Base-by-base conservation (phyloP, 306 rosid species). In the Gastrolobium bilobum region DNA sequence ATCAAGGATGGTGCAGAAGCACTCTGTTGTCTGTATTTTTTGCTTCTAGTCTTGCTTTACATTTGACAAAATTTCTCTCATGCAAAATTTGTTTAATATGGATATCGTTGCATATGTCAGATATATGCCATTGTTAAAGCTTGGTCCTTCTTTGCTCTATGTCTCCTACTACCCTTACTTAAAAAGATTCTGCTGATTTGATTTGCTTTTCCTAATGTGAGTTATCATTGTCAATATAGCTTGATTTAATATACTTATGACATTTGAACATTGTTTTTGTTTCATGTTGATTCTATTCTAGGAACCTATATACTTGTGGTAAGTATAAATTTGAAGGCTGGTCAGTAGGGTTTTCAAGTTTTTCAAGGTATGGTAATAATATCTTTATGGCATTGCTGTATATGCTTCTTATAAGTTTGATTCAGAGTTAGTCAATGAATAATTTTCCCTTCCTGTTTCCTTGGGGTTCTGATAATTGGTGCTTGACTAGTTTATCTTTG, bases 291-390 rank as follows among this genome's bases (percentile, higher is more conserved):
- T 82, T 44, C 48, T 78, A 68, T 56, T 61, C 40, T 79, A 74
- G 86, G 84, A 61, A 68, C 79, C 30, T 48, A 43, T 78, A 77
- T 77, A 73, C 75, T 20, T 60, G 58, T 61, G 77, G 34, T 78
- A 56, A 74, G 56, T 68, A 50, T 52, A 62, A 74, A 57, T 68
- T 68, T 74, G 84, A 82, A 58, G 82, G 75, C 76, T 38, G 71
- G 37, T 53, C 54, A 31, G 14, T 81, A 67, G 53, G 78, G 70
- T 73, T 81, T 59, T 79, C 81, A 35, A 67, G 74, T 79, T 58
- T 73, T 73, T 68, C 62, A 56, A 79, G 89, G 65, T 79, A 79
- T 70, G 82, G 52, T 26, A 78, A 57, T 46, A 46, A 57, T 46
- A 46, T 82, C 15, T 67, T 77, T 68, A 10, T 82, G 63, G 43